These are phyloP conservation scores for Penicillium sp. DNA, from an alignment of 2,329 filamentous ascomycete species.

Conservation along the genomic window DNA sequence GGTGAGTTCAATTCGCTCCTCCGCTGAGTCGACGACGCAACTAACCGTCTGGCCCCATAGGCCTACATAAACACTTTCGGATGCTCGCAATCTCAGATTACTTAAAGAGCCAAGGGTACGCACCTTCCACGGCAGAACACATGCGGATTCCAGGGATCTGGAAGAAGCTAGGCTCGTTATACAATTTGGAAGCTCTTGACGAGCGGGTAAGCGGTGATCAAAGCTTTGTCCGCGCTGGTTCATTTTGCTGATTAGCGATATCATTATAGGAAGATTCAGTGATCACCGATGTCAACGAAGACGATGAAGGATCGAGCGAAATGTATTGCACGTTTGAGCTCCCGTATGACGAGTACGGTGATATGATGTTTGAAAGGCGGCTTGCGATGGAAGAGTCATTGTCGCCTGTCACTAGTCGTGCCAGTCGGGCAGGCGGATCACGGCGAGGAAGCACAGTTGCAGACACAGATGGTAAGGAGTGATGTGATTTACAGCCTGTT, in stretches of 20 bases:
- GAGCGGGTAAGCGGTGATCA: conserved; percentile 64
- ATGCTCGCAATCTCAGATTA: conserved; percentile 83
- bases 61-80: conserved; percentile 91
- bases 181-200: conserved; percentile 82
- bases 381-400: conserved; percentile 45
- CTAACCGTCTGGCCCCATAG: conserved; percentile 33
- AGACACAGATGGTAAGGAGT: conserved; percentile 47
- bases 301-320: conserved; percentile 48
- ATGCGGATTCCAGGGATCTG: conserved; percentile 90
- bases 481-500: neutral
- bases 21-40: neutral
- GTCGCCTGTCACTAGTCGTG: conserved; percentile 39
- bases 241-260: conserved; percentile 21
- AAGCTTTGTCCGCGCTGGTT: neutral
- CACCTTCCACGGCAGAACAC: conserved; percentile 63
- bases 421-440: conserved; percentile 31
- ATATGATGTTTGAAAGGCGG: conserved; percentile 49
- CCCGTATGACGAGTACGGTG: conserved; percentile 51
- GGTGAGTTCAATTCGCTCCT: conserved; percentile 53
- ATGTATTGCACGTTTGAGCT: conserved; percentile 67
- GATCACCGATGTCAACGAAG: conserved; percentile 58
- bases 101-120: conserved; percentile 76
- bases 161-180: conserved; percentile 78
- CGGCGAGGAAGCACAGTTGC: conserved; percentile 46
- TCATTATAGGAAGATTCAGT: conserved; percentile 51